Evolutionary conservation across 2,329 filamentous ascomycete species (phyloP), one percentile per base, ranked within the genome.

Genomic region (Scleromitrula shiraiana): DNA sequence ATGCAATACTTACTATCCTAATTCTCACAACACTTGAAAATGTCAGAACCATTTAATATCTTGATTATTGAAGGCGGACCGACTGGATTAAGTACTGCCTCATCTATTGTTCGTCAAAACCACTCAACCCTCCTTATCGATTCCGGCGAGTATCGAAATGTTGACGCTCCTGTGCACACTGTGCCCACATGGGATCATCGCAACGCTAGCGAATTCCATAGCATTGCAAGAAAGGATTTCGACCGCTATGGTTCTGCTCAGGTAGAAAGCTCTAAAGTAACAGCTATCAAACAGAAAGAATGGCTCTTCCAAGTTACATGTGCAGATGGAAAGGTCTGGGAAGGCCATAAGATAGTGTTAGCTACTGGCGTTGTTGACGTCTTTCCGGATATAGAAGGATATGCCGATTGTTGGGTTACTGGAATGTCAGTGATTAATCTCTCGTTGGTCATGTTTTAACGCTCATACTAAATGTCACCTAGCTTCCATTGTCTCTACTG

Each of bases 401-500:
- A 41, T 27, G 30, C 14, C 4, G 39, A 49, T 8, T 36, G 27
- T 12, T 49, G 39, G 39, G 22, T n/a, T 4, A 38, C 10, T n/a
- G 10, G 46, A 7, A 39, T 49, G 39, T 49, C 37, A 38, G 46
- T 26, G 15, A 12, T 32, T n/a, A n/a, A n/a, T n/a, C n/a, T n/a
- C n/a, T n/a, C n/a, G n/a, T n/a, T n/a, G n/a, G n/a, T n/a, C n/a
- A n/a, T n/a, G n/a, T n/a, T n/a, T n/a, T n/a, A 5, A 7, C 12
- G 8, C 22, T 17, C 30, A n/a, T 49, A 6, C 12, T 15, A 7
- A 17, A 9, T 32, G 12, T 7, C 5, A 12, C 7, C 7, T 33
- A 49, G 33, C 10, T 49, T 44, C 20, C 46, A 49, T 22, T 49
- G 40, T 23, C 30, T 49, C 14, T 49, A 29, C 32, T 49, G 39